Percentiles rank a stretch among this genome's conserved stretches.
Evolutionary conservation across 2,329 filamentous ascomycete genomes (phyloP).

Genomic region (Alternaria incomplexa): DNA sequence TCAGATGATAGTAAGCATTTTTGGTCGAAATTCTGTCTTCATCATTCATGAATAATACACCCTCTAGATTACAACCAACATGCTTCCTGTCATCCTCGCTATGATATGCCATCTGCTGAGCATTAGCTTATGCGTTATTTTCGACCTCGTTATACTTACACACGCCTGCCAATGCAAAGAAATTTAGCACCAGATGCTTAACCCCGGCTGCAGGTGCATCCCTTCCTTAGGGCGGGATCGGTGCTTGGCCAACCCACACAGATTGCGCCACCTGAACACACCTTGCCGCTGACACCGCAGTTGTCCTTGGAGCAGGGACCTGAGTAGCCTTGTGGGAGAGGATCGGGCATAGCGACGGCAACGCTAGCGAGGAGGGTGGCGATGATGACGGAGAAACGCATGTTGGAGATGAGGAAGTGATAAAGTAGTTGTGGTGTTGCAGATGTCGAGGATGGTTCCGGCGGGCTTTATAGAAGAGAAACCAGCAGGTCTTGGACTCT

Average conservation of each 20-base stretch:
- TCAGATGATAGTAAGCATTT: neutral
- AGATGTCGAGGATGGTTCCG: neutral
- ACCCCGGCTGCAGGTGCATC: slow-evolving; percentile 22
- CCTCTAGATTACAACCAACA: neutral
- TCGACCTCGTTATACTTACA: neutral
- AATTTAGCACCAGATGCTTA: neutral
- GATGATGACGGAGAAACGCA: slow-evolving; percentile 22
- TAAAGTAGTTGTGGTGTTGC: neutral
- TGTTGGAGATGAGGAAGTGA: neutral
- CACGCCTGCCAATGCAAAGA: neutral
- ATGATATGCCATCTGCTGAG: neutral
- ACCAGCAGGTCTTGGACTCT: neutral
- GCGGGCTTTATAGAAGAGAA: neutral
- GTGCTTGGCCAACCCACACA: slow-evolving; percentile 22
- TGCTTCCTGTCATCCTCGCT: neutral
- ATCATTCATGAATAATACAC: neutral
- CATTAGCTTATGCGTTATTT: neutral
- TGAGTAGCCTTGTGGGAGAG: slow-evolving; percentile 26
- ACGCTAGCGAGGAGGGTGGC: slow-evolving; percentile 21
- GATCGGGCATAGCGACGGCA: slow-evolving; percentile 28
- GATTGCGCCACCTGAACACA: slow-evolving; percentile 5
- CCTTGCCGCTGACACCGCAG: slow-evolving; percentile 15
- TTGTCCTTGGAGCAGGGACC: slow-evolving; percentile 21
- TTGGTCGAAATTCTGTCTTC: neutral
- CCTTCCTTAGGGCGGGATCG: slow-evolving; percentile 15